A percentile compares a stretch with the other conserved stretches of the same genome.
These are phyloP conservation scores for Cytospora piceae DNA, from an alignment of 2,329 filamentous ascomycete species.

Conservation along the genomic window DNA sequence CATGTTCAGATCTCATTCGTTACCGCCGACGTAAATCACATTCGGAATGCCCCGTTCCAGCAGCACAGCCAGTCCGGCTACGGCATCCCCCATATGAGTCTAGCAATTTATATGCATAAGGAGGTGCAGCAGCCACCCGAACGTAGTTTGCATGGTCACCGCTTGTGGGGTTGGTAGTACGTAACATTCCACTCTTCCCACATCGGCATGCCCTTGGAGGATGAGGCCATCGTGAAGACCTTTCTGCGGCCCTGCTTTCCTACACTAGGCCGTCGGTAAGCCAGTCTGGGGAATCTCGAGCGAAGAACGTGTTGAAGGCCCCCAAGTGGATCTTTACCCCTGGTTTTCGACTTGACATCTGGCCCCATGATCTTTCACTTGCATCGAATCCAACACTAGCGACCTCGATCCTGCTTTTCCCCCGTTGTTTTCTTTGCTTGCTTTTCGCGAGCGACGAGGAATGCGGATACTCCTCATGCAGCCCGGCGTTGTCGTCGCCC, in stretches of 20 bases:
- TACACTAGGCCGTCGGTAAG: neutral
- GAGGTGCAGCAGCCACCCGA: neutral
- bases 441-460: neutral
- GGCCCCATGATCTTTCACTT: neutral
- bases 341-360: neutral
- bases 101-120: neutral
- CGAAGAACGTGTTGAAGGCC: neutral
- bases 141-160: neutral
- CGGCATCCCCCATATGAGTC: conserved; percentile 13
- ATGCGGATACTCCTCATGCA: neutral
- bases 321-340: conserved; percentile 6
- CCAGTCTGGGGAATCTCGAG: neutral
- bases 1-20: neutral
- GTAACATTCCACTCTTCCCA: neutral
- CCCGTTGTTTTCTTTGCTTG: neutral
- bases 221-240: conserved; percentile 27
- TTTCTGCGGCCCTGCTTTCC: conserved; percentile 13
- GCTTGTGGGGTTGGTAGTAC: neutral
- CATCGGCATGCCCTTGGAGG: neutral
- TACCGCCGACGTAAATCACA: neutral
- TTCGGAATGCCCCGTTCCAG: conserved; percentile 1
- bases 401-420: neutral
- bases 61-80: neutral
- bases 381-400: neutral
- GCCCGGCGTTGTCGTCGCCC: neutral